Evolutionary conservation across 75 land plant genomes (phyloP).

Genomic region (Adiantum capillusveneris): DNA sequence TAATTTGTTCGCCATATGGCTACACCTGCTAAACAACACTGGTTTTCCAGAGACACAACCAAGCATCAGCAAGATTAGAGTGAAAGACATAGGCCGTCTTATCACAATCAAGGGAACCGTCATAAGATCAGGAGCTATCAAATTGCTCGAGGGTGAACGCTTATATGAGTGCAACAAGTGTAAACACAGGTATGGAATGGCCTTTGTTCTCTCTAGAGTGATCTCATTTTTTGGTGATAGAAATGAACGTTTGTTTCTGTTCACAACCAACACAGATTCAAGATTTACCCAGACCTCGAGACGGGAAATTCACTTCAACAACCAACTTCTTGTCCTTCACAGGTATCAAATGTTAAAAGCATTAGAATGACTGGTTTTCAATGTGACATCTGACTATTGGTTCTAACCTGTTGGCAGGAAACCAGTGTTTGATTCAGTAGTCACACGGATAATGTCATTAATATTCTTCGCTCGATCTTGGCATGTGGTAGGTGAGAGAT

Average conservation of each 20-base stretch:
- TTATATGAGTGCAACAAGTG: constrained; percentile 74
- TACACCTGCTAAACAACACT: too few relatives aligned
- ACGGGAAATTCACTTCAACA: constrained; percentile 53
- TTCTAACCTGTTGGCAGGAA: too few relatives aligned
- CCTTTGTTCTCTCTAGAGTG: not conserved
- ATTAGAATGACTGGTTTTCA: too few relatives aligned
- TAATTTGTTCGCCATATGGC: too few relatives aligned
- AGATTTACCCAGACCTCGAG: constrained; percentile 74
- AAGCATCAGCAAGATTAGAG: constrained; percentile 75
- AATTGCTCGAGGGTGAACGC: constrained; percentile 89
- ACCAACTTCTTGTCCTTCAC: constrained; percentile 67
- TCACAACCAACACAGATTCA: constrained; percentile 40
- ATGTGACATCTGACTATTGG: too few relatives aligned
- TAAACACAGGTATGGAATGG: constrained; percentile 48
- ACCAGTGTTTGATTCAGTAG: too few relatives aligned
- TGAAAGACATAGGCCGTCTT: constrained; percentile 67
- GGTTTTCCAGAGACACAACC: constrained; percentile 60
- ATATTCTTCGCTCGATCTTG: too few relatives aligned
- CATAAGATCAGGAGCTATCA: constrained; percentile 79
- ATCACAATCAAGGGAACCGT: constrained; percentile 89
- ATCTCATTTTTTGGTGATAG: too few relatives aligned
- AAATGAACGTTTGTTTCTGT: not conserved
- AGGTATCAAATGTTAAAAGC: constrained; percentile 26
- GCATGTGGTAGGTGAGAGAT: too few relatives aligned
- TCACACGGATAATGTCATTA: too few relatives aligned